Percentiles rank a stretch among this genome's conserved stretches.
Evolutionary conservation across 495 filamentous ascomycete species (phyloP).

Genomic region (Penicilliopsis zonata): DNA sequence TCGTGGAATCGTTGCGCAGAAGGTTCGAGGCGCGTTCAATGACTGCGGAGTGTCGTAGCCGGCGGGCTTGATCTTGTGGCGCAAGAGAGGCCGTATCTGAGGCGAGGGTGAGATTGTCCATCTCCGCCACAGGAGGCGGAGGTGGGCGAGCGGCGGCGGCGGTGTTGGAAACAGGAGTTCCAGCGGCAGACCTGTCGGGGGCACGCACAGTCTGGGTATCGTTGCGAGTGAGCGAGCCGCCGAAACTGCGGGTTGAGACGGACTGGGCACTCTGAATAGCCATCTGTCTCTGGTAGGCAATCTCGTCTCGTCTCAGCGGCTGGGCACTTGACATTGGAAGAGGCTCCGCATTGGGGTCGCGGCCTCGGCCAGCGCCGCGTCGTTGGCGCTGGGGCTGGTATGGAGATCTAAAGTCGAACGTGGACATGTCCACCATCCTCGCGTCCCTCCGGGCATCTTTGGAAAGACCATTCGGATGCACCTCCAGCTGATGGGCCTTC

Average conservation of each 20-base stretch:
- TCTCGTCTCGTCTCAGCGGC: constrained; percentile 71
- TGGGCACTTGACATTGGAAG: constrained; percentile 69
- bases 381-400: constrained; percentile 55
- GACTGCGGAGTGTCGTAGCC: constrained; percentile 60
- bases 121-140: constrained; percentile 28
- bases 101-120: constrained; percentile 25
- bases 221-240: constrained; percentile 58
- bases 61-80: constrained; percentile 68
- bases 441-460: constrained; percentile 82
- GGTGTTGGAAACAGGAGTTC: constrained; percentile 17
- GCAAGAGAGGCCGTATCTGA: constrained; percentile 28
- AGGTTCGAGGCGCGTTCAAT: constrained; percentile 74
- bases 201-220: constrained; percentile 33
- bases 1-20: constrained; percentile 58
- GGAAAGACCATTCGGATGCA: constrained; percentile 62
- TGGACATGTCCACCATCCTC: constrained; percentile 72
- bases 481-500: constrained; percentile 72
- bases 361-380: constrained; percentile 50
- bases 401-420: constrained; percentile 65
- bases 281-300: constrained; percentile 88
- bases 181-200: constrained; percentile 27
- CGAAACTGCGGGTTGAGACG: constrained; percentile 64
- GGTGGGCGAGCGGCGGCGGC: constrained; percentile 25
- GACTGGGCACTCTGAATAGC: constrained; percentile 82
- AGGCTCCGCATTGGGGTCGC: constrained; percentile 69